Percentiles rank a stretch among this genome's conserved stretches.
These are phyloP conservation scores for Caryocar brasiliense DNA, from an alignment of 441 rosid genomes.

Conservation along the genomic window DNA sequence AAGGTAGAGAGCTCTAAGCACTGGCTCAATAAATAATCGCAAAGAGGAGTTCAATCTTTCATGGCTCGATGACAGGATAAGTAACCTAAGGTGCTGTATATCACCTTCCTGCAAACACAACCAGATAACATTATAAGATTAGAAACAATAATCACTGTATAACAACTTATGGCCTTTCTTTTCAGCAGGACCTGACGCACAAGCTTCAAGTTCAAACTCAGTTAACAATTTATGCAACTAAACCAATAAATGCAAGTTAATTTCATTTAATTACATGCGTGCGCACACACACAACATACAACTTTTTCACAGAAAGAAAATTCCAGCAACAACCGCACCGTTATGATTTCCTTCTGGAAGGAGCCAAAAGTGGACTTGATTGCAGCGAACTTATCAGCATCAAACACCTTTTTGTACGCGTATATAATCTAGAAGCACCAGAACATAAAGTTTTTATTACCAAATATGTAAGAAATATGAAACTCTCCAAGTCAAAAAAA, in stretches of 20 bases:
- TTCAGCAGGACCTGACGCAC: too few relatives aligned
- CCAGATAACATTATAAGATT: too few relatives aligned
- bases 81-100: conserved; percentile 35
- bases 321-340: conserved; percentile 31
- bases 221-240: too few relatives aligned
- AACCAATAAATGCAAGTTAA: too few relatives aligned
- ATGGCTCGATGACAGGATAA: conserved; percentile 58
- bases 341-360: conserved; percentile 24
- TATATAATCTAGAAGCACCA: conserved; percentile 49
- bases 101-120: conserved; percentile 28
- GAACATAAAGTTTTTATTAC: conserved; percentile 8
- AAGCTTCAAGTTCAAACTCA: too few relatives aligned
- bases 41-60: conserved; percentile 43
- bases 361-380: conserved; percentile 48
- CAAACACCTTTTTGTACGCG: conserved; percentile 61
- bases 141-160: not conserved
- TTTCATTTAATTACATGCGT: too few relatives aligned
- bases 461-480: conserved; percentile 1
- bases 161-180: not conserved
- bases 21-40: conserved; percentile 40
- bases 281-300: not conserved
- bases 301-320: not conserved
- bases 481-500: conserved; percentile 4
- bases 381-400: conserved; percentile 41
- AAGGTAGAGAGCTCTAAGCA: conserved; percentile 52